Conservation (phyloP, 192 early-diverging fungal species). For the Helicostylum pulchrum region DNA sequence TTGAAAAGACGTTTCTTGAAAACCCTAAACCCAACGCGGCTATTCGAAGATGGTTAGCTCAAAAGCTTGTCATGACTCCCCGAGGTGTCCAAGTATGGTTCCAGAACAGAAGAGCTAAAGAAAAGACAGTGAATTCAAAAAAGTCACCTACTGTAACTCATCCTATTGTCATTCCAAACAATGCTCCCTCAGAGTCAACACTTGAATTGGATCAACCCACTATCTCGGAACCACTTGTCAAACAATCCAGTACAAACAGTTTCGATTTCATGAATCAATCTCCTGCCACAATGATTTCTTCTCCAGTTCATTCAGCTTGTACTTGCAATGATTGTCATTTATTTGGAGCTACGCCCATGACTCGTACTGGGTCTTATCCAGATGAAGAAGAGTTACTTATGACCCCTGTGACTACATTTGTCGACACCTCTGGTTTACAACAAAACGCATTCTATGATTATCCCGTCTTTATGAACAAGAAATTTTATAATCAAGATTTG, state of each 20-base stretch:
- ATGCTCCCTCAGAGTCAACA: background rate
- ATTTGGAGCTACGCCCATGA: conserved; percentile 5
- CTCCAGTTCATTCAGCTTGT: background rate
- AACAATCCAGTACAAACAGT: background rate
- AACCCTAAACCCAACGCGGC: conserved; percentile 64
- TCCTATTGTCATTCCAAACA: background rate
- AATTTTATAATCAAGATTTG: no score
- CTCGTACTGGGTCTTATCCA: conserved; percentile 7
- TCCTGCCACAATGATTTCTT: no score
- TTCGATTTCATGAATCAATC: background rate
- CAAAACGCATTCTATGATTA: background rate
- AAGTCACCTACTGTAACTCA: background rate
- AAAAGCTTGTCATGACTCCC: conserved; percentile 63
- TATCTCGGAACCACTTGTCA: conserved; percentile 11
- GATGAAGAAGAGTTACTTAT: conserved; percentile 18
- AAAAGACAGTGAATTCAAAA: conserved; percentile 46
- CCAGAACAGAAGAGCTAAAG: conserved; percentile 86
- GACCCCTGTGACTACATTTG: conserved; percentile 14
- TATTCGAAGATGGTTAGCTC: conserved; percentile 58
- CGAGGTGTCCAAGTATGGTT: conserved; percentile 84
- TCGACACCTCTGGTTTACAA: background rate
- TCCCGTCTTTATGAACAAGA: conserved; percentile 7
- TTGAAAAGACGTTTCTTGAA: conserved; percentile 64
- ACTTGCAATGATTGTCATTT: background rate
- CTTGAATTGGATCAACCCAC: background rate